Base-by-base conservation (phyloP, 2,329 filamentous ascomycete species). In the Geosmithia putterillii region DNA sequence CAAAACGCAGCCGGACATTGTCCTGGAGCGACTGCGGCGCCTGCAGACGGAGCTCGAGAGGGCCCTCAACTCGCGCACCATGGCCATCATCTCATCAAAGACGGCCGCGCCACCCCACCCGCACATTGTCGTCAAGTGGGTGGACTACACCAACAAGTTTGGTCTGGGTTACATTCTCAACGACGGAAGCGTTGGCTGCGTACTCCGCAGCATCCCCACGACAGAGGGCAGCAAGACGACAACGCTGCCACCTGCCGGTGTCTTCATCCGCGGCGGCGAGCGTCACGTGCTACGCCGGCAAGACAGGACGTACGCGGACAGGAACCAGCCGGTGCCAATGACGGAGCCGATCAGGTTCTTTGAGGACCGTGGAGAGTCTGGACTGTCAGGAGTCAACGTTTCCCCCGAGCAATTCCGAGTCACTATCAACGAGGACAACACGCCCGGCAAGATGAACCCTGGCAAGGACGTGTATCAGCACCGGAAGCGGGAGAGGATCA, bases 141-240 rank as follows among this genome's bases (percentile, higher is more conserved):
- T 92, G 7, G 86, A 92, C 57, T 92, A 92, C 59, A 87, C 84
- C 46, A 86, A 88, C 61, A 88, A 88, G 57, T 87, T 88, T 57
- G 86, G 86, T 12, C 71, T 92, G 15, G 86, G 86, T 32, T 92
- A 90, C 54, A 86, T 90, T 45, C 67, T 92, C 43, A 86, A 86
- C 48, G 83, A 90, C 50, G 85, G 86, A 23, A 87, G 80, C 48
- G 80, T 89, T 18, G 86, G 85, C 15, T 88, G 83, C 50, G 76
- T 82, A 41, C 64, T 79, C 42, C 67, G 71, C 20, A 74, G 73
- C 45, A 73, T 79, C 43, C 70, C 71, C 12, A 70, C 69, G 2
- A 66, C 66, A 1, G 66, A 71, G 41, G 71, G 70, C 22, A 63
- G 63, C 46, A 69, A 67, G 47, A 64, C 62, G 2, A 70, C 71